Conservation (phyloP, 78 protist genomes). For the Tieghemostelium lacteum region DNA sequence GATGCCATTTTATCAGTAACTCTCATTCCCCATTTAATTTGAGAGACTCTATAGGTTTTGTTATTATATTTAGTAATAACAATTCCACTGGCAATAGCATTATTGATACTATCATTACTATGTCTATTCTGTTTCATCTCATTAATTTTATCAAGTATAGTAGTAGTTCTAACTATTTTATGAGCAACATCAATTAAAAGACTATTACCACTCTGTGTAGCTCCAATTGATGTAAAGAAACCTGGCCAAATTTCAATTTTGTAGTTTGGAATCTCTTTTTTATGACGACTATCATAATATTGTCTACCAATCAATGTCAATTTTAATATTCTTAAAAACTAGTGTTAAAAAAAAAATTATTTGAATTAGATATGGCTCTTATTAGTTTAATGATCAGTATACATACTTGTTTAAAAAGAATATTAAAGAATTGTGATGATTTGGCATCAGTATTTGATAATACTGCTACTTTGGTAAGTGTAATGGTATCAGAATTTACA, state of each 20-base stretch:
- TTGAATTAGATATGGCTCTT: background rate
- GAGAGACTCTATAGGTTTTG: constrained; percentile 34
- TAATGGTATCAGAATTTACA: background rate
- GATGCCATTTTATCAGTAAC: background rate
- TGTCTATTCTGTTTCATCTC: background rate
- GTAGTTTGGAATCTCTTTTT: background rate
- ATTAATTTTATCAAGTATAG: background rate
- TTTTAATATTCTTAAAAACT: constrained; percentile 31
- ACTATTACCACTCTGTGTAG: constrained; percentile 10
- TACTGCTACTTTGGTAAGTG: background rate
- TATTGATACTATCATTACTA: constrained; percentile 1
- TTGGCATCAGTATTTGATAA: background rate
- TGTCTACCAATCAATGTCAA: constrained; percentile 37
- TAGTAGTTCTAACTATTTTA: constrained; percentile 17
- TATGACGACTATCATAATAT: background rate
- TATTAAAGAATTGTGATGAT: constrained; percentile 36
- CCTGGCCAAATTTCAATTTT: constrained; percentile 51
- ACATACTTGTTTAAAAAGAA: constrained; percentile 36
- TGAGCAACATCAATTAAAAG: constrained; percentile 35
- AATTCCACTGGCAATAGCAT: background rate
- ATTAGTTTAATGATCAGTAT: background rate
- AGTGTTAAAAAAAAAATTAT: background rate
- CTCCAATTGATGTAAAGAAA: constrained; percentile 3
- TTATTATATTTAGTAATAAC: constrained; percentile 15
- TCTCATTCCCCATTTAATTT: constrained; percentile 2